These are phyloP conservation scores for Amanita polypyramis DNA, from an alignment of 768 basidiomycete genomes.

Conservation along the genomic window DNA sequence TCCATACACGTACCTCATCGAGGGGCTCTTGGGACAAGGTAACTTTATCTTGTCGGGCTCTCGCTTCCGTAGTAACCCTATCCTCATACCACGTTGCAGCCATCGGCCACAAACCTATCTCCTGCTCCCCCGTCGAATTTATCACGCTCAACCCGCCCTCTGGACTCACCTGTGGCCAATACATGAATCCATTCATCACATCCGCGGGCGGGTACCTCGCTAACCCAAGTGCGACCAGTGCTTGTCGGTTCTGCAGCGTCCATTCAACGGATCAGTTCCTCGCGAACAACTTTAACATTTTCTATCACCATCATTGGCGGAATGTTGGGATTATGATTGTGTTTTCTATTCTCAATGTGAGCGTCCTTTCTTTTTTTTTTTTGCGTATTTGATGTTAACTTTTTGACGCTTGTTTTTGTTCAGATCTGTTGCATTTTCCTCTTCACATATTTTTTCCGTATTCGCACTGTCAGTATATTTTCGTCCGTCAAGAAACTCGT, in stretches of 20 bases:
- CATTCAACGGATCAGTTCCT: constrained; percentile 52
- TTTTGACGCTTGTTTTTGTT: not conserved
- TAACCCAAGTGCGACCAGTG: constrained; percentile 37
- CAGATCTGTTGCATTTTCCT: constrained; percentile 33
- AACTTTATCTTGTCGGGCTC: not conserved
- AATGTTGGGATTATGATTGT: constrained; percentile 42
- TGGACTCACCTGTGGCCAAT: constrained; percentile 43
- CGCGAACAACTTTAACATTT: constrained; percentile 39
- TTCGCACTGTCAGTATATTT: not conserved
- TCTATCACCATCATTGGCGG: constrained; percentile 43
- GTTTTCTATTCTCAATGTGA: constrained; percentile 38
- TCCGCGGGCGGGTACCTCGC: constrained; percentile 44
- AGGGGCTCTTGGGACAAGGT: constrained; percentile 25
- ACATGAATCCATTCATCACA: constrained; percentile 40
- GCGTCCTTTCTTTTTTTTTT: constrained; percentile 11
- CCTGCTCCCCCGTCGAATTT: constrained; percentile 43
- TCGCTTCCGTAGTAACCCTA: not conserved
- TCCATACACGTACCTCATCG: constrained; percentile 48
- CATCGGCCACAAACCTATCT: constrained; percentile 28
- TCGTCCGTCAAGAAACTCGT: not conserved
- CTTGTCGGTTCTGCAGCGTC: constrained; percentile 50
- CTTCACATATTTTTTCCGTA: constrained; percentile 28
- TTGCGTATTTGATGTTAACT: not conserved
- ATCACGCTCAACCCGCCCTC: constrained; percentile 41
- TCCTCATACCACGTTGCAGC: constrained; percentile 14